Evolutionary conservation across 805 yeast genomes (phyloP), one percentile per base, ranked within the genome.

Genomic region (Lipomyces starkeyi): DNA sequence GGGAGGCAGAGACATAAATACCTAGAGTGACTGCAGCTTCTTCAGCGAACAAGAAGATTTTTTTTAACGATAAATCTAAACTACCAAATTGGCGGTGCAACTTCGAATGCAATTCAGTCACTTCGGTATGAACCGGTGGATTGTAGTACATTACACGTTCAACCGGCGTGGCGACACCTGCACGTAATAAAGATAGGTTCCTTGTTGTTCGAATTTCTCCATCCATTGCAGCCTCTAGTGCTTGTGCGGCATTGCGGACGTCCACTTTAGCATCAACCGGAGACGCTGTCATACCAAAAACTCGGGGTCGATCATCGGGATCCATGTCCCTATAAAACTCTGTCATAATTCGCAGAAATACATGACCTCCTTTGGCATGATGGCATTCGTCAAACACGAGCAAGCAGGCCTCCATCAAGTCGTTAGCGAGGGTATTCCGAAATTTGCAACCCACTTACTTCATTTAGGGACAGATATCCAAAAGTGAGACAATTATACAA

Each of bases 381-480:
- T 67, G 70, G 54, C 70, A 67, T 63, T 67, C 70, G 40, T 67
- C 70, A n/a, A 67, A 67, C 13, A 63, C 49, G 25, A 67, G 34
- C 17, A 63, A 37, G 37, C 57, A 40, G 22, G 54, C 43, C 66
- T 63, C 2, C 40, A 11, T 56, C 52, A 20, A 40, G 52, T 8
- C 49, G 61, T 52, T 62, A 59, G 20, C 22, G 8, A n/a, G 3
- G 2, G 9, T 7, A 17, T n/a, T 17, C 8, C 49, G 49, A 43
- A 17, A 43, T 43, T 43, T 4, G 22, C 49, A 9, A 43, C 22
- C 20, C 2, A 14, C 59, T 34, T 14, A 58, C 55, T 17, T 63
- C 53, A n/a, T 37, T 8, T 3, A 63, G 47, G 32, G 20, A 20
- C 5, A 63, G 25, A 35, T 58, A 63, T n/a, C 66, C 66, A 47